These are phyloP conservation scores for Aegle marmelos DNA, from an alignment of 345 rosid species.

Conservation along the genomic window DNA sequence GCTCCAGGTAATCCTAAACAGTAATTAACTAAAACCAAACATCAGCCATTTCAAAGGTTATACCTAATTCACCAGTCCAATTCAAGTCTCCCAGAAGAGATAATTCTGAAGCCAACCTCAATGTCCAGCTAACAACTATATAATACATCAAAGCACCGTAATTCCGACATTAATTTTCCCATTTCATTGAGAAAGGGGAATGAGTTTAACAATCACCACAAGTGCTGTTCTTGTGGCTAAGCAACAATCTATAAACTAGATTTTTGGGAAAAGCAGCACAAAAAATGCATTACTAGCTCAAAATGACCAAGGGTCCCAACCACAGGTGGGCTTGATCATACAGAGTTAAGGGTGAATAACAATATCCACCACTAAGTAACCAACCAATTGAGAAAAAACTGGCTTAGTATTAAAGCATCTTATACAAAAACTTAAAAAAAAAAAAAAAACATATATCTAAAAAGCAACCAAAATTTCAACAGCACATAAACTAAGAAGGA, in stretches of 20 bases:
- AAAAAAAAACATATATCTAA: not conserved
- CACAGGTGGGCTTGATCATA: not conserved
- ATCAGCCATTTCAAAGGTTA: not conserved
- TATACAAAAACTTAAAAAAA: not conserved
- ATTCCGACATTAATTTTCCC: not conserved
- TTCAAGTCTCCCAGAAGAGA: not conserved
- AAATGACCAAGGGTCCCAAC: not conserved
- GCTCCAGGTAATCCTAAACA: not conserved
- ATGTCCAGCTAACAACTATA: not conserved
- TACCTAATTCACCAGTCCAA: not conserved
- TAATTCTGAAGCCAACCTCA: not conserved
- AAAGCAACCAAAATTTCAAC: conserved; percentile 16
- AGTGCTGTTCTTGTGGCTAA: not conserved
- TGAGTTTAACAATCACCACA: not conserved
- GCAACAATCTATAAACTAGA: not conserved
- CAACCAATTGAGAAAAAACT: not conserved
- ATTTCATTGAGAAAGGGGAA: not conserved
- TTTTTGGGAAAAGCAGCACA: not conserved
- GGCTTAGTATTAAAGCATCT: conserved; percentile 10
- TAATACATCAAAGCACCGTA: not conserved
- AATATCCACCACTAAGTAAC: not conserved
- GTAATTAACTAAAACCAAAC: not conserved
- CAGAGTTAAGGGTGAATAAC: not conserved
- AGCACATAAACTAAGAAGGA: conserved; percentile 2
- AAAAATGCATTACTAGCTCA: not conserved